Evolutionary conservation across 2,329 filamentous ascomycete species (phyloP), one percentile per base, ranked within the genome.

Genomic region (Blumeriella jaapii): DNA sequence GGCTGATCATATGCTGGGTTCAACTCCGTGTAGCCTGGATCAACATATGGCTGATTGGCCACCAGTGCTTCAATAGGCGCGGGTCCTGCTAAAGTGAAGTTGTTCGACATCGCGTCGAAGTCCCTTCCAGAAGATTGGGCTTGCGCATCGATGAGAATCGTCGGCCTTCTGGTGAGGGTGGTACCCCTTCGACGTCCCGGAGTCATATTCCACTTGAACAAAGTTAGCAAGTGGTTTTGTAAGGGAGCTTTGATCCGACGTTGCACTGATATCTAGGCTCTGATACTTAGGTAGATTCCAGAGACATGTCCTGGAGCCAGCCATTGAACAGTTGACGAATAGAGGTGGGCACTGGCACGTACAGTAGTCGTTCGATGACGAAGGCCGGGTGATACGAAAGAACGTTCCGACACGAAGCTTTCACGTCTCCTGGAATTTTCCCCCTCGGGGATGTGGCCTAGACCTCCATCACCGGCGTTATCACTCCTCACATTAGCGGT

Each of bases 1-100:
- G 67, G 59, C 36, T 70, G 64, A 19, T 69, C 67, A 39, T 71
- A 71, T 18, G 65, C 61, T 2, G 69, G 68, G 33, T 73, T 72
- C 3, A 72, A 55, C 8, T 66, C 58, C 8, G 59, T 57, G 41
- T 72, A 41, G 9, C 35, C 36, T 10, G 39, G 31, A n/a, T 41
- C 39, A 4, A 41, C 37, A 16, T 39, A 35, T 7, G 62, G 59
- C 36, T 63, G 58, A 22, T 65, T 61, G 2, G 57, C 48, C 15
- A 36, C 34, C 12, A 43, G 27, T 46, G 46, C 37, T 12, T 52
- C 44, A 3, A 49, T 29, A 11, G 45, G 34, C 13, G 49, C 29
- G 4, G 44, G 39, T 3, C 54, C 53, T 25, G 53, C 50, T 3
- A 56, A 33, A n/a, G 51, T 50, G 35, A 54, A 55, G 28, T 48